A percentile compares a stretch with the other conserved stretches of the same genome.
Conservation (phyloP, 352 stramenopile genomes). For the Globisporangium cystogenes region DNA sequence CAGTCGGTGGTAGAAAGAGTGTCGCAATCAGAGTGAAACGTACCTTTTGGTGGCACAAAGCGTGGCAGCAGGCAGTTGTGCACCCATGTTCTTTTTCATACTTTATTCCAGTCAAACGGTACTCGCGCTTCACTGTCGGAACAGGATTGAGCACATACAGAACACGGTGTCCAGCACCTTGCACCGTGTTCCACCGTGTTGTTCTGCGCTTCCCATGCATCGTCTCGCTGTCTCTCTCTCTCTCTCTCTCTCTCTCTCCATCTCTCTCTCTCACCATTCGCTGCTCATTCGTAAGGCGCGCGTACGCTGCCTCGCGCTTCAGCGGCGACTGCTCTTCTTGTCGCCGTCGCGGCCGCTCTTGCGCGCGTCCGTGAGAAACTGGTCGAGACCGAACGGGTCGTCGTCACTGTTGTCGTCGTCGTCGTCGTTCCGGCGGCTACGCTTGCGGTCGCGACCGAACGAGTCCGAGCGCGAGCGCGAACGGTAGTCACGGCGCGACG, state of each 20-base stretch:
- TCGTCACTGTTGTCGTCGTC: conserved; percentile 50
- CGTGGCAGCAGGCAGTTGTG: conserved; percentile 7
- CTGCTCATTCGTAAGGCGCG: no score
- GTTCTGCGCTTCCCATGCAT: background rate
- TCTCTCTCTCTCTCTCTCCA: background rate
- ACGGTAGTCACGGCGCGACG: conserved; percentile 13
- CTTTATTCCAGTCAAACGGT: background rate
- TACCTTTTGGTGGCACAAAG: conserved; percentile 5
- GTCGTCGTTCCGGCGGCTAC: conserved; percentile 20
- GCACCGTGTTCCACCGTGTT: no score
- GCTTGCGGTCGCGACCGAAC: conserved; percentile 35
- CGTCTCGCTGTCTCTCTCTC: background rate
- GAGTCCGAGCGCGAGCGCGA: conserved; percentile 36
- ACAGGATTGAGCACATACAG: no score
- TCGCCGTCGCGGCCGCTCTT: conserved; percentile 23
- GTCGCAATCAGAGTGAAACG: no score
- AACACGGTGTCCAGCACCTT: no score
- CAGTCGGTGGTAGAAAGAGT: no score
- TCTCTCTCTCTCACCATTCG: no score
- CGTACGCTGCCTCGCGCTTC: conserved; percentile 1
- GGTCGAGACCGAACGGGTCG: conserved; percentile 82
- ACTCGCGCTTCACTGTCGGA: background rate
- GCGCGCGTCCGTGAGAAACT: conserved; percentile 76
- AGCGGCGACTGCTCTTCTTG: conserved; percentile 25
- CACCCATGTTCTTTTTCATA: conserved; percentile 1